Evolutionary conservation across 768 basidiomycete species (phyloP).

Genomic region (Tulasnella sp.): DNA sequence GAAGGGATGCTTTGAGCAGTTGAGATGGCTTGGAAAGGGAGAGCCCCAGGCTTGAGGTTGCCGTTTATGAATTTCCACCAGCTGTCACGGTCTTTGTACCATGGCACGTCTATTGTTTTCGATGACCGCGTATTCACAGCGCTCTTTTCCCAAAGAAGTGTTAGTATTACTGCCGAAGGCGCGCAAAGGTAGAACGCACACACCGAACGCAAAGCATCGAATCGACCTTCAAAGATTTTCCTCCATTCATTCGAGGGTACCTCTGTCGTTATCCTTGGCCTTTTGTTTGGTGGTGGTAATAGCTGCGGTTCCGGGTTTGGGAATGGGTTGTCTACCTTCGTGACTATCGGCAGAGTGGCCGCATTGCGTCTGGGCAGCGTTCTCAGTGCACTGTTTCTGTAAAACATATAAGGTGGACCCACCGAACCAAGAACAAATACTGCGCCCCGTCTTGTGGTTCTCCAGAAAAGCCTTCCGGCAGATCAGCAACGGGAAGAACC

Average conservation of each 20-base stretch:
- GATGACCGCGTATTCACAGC: neutral
- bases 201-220: slow-evolving; percentile 8
- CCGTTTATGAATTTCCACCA: slow-evolving; percentile 18
- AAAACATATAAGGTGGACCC: neutral
- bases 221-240: slow-evolving; percentile 2
- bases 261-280: too few relatives aligned
- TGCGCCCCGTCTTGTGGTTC: slow-evolving; percentile 14
- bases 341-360: slow-evolving; percentile 5
- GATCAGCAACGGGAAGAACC: slow-evolving; percentile 18
- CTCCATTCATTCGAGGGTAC: slow-evolving; percentile 17
- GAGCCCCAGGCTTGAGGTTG: slow-evolving; percentile 1
- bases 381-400: neutral
- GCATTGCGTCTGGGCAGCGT: slow-evolving; percentile 6
- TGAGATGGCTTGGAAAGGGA: neutral
- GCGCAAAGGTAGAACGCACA: neutral
- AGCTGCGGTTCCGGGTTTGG: neutral
- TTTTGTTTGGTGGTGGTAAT: slow-evolving; percentile 1
- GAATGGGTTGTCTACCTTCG: slow-evolving; percentile 6
- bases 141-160: slow-evolving; percentile 1
- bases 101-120: neutral
- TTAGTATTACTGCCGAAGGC: neutral
- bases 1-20: neutral
- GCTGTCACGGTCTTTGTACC: slow-evolving; percentile 15
- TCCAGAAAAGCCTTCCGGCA: slow-evolving; percentile 14
- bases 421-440: slow-evolving; percentile 17